phyloP scores from a whole-genome alignment of 805 yeast genomes.

The Cephaloascus albidus region DNA sequence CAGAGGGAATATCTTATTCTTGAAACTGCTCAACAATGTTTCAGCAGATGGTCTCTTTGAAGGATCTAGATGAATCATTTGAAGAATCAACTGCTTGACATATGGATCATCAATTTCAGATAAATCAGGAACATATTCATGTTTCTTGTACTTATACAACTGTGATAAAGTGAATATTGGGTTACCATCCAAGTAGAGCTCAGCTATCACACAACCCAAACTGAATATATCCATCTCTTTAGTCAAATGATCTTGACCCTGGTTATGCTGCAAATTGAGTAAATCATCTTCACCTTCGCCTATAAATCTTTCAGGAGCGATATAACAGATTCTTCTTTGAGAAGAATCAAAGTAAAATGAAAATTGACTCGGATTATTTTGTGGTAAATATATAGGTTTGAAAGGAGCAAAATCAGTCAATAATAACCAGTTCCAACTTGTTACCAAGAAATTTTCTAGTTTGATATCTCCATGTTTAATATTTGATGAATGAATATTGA shows the following conservation, averaged over 20 bases:
- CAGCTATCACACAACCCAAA: slow-evolving; percentile 85
- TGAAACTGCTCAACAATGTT: slow-evolving; percentile 40
- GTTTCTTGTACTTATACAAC: slow-evolving; percentile 68
- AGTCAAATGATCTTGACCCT: slow-evolving; percentile 25
- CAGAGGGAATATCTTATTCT: slow-evolving; percentile 50
- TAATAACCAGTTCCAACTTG: slow-evolving; percentile 83
- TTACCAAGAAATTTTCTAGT: slow-evolving; percentile 78
- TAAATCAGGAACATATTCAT: slow-evolving; percentile 58
- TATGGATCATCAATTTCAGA: slow-evolving; percentile 40
- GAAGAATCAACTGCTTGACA: slow-evolving; percentile 44
- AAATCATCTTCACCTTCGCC: slow-evolving; percentile 13
- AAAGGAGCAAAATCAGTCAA: slow-evolving; percentile 77
- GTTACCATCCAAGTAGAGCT: slow-evolving; percentile 76
- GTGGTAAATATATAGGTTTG: slow-evolving; percentile 83
- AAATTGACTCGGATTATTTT: slow-evolving; percentile 87
- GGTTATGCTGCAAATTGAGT: slow-evolving; percentile 11
- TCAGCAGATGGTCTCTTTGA: slow-evolving; percentile 44
- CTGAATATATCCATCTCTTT: slow-evolving; percentile 76
- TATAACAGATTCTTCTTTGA: slow-evolving; percentile 75
- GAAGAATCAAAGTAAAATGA: slow-evolving; percentile 90
- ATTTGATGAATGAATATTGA: slow-evolving; percentile 50
- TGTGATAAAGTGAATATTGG: slow-evolving; percentile 84
- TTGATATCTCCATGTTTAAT: slow-evolving; percentile 88
- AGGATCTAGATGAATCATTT: slow-evolving; percentile 64
- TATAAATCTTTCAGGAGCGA: slow-evolving; percentile 89